These are phyloP conservation scores for Dianthus caryophyllus DNA, from an alignment of 148 eudicot species.

Conservation along the genomic window DNA sequence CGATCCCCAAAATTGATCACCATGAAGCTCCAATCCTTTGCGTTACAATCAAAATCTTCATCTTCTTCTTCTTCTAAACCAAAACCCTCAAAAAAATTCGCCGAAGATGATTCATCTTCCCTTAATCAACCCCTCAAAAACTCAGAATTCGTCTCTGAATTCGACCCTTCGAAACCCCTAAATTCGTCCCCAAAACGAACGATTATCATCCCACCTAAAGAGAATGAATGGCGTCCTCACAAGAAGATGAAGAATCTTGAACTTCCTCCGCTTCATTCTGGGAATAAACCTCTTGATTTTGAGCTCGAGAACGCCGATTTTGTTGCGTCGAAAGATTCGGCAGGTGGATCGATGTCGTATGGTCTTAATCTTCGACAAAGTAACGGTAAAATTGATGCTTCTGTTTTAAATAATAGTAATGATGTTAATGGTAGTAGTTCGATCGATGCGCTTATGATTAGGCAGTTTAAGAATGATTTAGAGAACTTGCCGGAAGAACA, in stretches of 20 bases:
- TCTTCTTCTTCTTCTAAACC: slow-evolving; percentile 27
- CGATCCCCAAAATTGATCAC: not conserved
- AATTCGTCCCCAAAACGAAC: slow-evolving; percentile 19
- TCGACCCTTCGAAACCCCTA: slow-evolving; percentile 42
- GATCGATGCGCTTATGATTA: slow-evolving; percentile 35
- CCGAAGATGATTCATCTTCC: not conserved
- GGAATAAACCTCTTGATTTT: slow-evolving; percentile 34
- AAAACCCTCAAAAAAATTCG: slow-evolving; percentile 16
- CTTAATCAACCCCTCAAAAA: not conserved
- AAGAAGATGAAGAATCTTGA: slow-evolving; percentile 67
- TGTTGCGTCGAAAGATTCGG: slow-evolving; percentile 8
- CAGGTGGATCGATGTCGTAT: slow-evolving; percentile 32
- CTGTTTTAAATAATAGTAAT: not conserved
- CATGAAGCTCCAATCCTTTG: slow-evolving; percentile 41
- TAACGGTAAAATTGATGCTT: not conserved
- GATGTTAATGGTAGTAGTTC: slow-evolving; percentile 12
- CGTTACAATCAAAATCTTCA: slow-evolving; percentile 32
- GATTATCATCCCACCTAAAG: slow-evolving; percentile 47
- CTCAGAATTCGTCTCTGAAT: slow-evolving; percentile 49
- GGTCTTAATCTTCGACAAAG: slow-evolving; percentile 60
- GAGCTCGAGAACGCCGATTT: slow-evolving; percentile 30
- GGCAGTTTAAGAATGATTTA: slow-evolving; percentile 60
- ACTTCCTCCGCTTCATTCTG: slow-evolving; percentile 32
- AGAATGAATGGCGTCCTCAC: slow-evolving; percentile 50
- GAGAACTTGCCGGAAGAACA: slow-evolving; percentile 49